Base-by-base conservation (phyloP, 805 yeast genomes). In the Saccharomycodes ludwigii region DNA sequence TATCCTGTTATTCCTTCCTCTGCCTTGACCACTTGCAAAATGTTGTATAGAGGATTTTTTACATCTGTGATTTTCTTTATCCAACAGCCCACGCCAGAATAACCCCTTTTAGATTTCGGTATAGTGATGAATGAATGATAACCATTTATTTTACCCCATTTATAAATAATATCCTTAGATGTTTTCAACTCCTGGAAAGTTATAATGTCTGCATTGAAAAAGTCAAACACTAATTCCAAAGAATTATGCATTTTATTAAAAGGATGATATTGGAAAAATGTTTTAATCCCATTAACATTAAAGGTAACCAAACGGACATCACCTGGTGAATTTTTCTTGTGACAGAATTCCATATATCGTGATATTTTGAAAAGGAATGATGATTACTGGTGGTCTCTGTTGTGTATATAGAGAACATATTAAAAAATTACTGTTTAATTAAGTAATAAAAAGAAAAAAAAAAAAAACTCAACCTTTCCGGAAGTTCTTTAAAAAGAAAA, bases 1-100 rank as follows among this genome's bases (percentile, higher is more conserved):
- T 59, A 56, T 0, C 97, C 98, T 0, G 95, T 79, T 6, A 91
- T 60, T 0, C 98, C 98, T 52, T 88, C 95, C 48, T 91, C 97
- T 0, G 86, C 95, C 40, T 69, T 72, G 3, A 68, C 31, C 1
- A 84, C 83, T 2, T 63, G 56, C 17, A 85, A 48, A 2, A 64
- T 49, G 13, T 50, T 47, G 15, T 40, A 27, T 1, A 52, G 47
- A 0, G 67, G 52, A 17, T 76, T 80, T 8, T 51, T 53, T 1
- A 53, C 56, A 1, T 47, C 43, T 1, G 77, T 72, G 3, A 60
- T 53, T 34, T 34, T 17, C 29, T 85, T 58, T 2, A 82, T 65
- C 55, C 82, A 88, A 3, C 88, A 68, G 0, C 86, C 94, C 1
- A 88, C 96, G 0, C 98, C 98, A 34, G 88, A 71, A 50, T 91